Base-by-base conservation (phyloP, 192 early-diverging fungal species). In the Rhizoclosmatium globosum region DNA sequence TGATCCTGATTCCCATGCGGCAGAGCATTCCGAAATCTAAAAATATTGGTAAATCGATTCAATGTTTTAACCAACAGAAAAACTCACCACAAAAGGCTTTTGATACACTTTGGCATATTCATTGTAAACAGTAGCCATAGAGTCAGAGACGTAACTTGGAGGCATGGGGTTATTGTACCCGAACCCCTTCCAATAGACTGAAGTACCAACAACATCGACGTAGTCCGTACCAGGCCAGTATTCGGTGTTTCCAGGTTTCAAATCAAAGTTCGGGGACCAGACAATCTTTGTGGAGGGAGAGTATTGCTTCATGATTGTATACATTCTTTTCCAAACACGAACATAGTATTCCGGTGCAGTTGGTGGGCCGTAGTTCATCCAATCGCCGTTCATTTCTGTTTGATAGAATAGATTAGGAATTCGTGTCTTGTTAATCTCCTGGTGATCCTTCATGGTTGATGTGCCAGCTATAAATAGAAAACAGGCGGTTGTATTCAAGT, bases 21-120 rank as follows among this genome's bases (percentile, higher is more conserved):
- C 77, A 57, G 77, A 68, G 50, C 39, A 31, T 47, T 78, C 77
- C 6, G 77, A 78, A 17, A 78, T 78, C 74, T 76, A 50, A 15
- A 50, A 15, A 50, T 9, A 15, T 9, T 9, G 48, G 48, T 50
- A 9, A 15, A 50, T 9, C n/a, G n/a, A 50, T 50, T 50, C 48
- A 50, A 50, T 9, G 15, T 50, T 15, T 9, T 9, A 4, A 4
- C 4, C 15, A 50, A 9, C 15, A 50, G 48, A 4, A 50, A 50
- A 4, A 50, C 48, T 50, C 15, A 50, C 48, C 15, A 47, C 19
- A 67, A 76, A 76, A 23, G 74, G 64, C 64, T 66, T 64, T 31
- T 50, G 48, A 45, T 66, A 76, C 23, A 6, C 15, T 3, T 21
- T 43, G 1, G 74, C 61, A 66, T 66, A 67, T 23, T 47, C 74